Evolutionary conservation across 2,329 filamentous ascomycete genomes (phyloP).

Genomic region (Talaromyces atroroseus): DNA sequence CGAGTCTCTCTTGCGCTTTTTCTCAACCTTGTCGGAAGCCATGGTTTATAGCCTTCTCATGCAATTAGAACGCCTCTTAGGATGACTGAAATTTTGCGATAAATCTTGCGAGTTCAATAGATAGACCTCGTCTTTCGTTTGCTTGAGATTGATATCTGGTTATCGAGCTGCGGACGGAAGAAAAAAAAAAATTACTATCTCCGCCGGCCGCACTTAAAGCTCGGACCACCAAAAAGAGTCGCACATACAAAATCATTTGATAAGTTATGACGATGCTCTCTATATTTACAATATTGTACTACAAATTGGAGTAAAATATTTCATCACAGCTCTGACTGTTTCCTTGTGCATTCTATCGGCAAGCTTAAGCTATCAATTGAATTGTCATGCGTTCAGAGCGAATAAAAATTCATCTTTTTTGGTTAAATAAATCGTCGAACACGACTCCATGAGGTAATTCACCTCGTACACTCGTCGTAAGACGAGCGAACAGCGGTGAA

Average conservation of each 20-base stretch:
- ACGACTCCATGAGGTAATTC: conserved; percentile 30
- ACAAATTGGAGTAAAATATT: background rate
- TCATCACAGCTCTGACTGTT: conserved; percentile 1
- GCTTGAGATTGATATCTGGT: background rate
- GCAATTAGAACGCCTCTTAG: background rate
- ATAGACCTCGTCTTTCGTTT: background rate
- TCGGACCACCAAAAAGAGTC: background rate
- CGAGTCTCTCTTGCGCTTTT: conserved; percentile 48
- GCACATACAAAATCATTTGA: background rate
- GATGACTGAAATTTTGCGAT: background rate
- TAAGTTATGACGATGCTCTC: background rate
- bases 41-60: background rate
- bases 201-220: conserved; percentile 4
- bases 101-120: background rate
- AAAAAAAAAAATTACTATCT: conserved; percentile 9
- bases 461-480: conserved; percentile 1
- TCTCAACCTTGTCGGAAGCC: conserved; percentile 29
- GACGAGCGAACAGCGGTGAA: conserved; percentile 14
- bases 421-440: conserved; percentile 29
- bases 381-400: conserved; percentile 17
- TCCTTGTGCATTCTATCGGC: conserved; percentile 17
- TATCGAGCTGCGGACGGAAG: background rate
- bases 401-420: conserved; percentile 15
- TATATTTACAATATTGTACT: background rate
- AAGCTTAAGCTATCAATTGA: conserved; percentile 20